phyloP scores from a whole-genome alignment of 768 basidiomycete genomes.

The Xerocomellus chrysenteron region DNA sequence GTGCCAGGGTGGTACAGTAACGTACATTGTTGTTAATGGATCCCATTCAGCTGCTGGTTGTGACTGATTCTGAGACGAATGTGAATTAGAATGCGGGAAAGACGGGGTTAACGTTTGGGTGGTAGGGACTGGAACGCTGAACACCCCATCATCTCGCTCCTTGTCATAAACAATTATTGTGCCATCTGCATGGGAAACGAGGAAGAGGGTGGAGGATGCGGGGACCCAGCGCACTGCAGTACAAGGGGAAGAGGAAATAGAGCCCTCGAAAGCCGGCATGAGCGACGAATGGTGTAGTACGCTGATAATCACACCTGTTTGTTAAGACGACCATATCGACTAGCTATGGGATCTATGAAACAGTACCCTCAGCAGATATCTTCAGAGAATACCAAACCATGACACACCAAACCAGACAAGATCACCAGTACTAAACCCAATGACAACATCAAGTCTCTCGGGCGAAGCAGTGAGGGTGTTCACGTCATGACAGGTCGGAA shows the following conservation, averaged over 20 bases:
- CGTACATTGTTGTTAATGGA: slow-evolving; percentile 69
- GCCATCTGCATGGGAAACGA: slow-evolving; percentile 87
- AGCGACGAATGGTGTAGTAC: slow-evolving; percentile 6
- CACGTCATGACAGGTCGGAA: slow-evolving; percentile 90
- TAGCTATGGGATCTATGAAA: slow-evolving; percentile 68
- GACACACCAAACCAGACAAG: slow-evolving; percentile 89
- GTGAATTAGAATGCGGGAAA: slow-evolving; percentile 27
- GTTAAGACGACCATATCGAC: slow-evolving; percentile 83
- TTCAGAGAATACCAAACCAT: neutral
- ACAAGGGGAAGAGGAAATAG: slow-evolving; percentile 76
- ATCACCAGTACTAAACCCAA: slow-evolving; percentile 95
- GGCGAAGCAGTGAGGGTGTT: slow-evolving; percentile 75
- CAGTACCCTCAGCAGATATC: slow-evolving; percentile 2
- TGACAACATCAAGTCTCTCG: slow-evolving; percentile 81
- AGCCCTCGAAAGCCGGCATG: slow-evolving; percentile 47
- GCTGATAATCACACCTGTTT: slow-evolving; percentile 57
- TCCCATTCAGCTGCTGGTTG: slow-evolving; percentile 60
- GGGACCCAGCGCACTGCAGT: slow-evolving; percentile 93
- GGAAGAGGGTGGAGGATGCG: slow-evolving; percentile 72
- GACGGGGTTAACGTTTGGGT: slow-evolving; percentile 26
- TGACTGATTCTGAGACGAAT: slow-evolving; percentile 25
- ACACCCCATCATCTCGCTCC: slow-evolving; percentile 83
- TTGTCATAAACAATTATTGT: slow-evolving; percentile 89
- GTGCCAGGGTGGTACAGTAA: slow-evolving; percentile 87
- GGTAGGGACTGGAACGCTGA: slow-evolving; percentile 59